Evolutionary conservation across 139 green algal species (phyloP).

Genomic region (Closterium sp.): DNA sequence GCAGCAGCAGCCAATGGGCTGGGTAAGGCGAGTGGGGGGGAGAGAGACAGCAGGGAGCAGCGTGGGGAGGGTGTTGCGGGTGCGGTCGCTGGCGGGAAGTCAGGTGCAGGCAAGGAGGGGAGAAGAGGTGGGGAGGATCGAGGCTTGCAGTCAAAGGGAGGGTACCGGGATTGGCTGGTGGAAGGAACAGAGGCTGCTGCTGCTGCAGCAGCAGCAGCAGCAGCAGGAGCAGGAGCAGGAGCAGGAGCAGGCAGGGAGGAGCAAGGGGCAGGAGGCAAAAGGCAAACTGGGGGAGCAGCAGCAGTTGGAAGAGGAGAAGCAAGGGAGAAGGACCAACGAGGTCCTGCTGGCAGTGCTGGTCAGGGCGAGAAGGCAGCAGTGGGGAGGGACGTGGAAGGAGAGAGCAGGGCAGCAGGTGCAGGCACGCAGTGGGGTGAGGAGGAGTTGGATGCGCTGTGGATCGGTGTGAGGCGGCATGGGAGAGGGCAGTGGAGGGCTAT

Average conservation of each 20-base stretch:
- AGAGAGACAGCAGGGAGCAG: background rate
- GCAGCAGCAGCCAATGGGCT: background rate
- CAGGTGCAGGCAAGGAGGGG: background rate
- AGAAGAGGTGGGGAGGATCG: background rate
- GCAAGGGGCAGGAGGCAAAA: background rate
- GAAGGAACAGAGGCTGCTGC: background rate
- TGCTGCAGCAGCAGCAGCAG: background rate
- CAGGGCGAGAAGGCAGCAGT: background rate
- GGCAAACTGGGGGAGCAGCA: no score
- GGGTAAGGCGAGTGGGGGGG: background rate
- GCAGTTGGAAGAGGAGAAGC: no score
- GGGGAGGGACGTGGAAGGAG: background rate
- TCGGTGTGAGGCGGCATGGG: conserved; percentile 27
- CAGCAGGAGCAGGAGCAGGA: background rate
- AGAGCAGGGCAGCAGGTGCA: background rate
- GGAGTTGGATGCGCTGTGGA: conserved; percentile 45
- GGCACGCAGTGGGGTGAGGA: conserved; percentile 22
- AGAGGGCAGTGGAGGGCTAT: conserved; percentile 36
- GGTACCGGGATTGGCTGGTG: background rate
- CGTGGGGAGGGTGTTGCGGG: background rate
- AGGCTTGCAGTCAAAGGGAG: background rate
- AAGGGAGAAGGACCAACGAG: background rate
- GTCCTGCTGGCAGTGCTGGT: background rate
- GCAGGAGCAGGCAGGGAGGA: background rate
- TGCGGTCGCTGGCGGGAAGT: background rate